Conservation (phyloP, 306 rosid genomes). For the Rubus idaeus region DNA sequence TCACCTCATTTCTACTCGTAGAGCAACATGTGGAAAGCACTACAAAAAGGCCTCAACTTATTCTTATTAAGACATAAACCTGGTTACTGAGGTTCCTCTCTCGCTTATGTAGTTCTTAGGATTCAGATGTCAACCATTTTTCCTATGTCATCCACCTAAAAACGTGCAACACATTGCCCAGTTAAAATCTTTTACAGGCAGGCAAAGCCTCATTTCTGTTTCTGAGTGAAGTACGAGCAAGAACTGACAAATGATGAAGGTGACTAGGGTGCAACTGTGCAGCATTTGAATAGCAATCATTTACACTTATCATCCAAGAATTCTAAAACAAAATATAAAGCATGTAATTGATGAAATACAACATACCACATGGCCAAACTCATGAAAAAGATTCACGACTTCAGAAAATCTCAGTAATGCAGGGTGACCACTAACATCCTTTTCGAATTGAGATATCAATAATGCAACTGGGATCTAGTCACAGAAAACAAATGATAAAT, state of each 20-base stretch:
- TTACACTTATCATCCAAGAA: background rate
- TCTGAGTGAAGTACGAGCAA: background rate
- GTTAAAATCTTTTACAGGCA: background rate
- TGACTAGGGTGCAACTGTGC: background rate
- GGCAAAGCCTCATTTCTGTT: background rate
- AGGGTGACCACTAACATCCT: conserved; percentile 53
- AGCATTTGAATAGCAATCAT: background rate
- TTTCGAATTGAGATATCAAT: conserved; percentile 68
- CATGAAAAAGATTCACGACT: conserved; percentile 88
- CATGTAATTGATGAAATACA: conserved; percentile 32
- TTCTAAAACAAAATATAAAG: background rate
- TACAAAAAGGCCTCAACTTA: conserved; percentile 1
- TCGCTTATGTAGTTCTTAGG: background rate
- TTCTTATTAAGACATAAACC: background rate
- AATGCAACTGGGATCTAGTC: conserved; percentile 77
- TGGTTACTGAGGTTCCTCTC: background rate
- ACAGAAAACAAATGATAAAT: conserved; percentile 18
- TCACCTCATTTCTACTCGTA: background rate
- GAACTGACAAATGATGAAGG: background rate
- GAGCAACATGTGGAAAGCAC: background rate
- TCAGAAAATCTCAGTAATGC: conserved; percentile 85
- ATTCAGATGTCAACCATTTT: background rate
- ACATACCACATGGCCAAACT: conserved; percentile 98
- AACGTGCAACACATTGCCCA: background rate
- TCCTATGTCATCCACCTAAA: background rate